A percentile compares a stretch with the other conserved stretches of the same genome.
Conservation (phyloP, 176 grass and related monocot genomes). For the Elymus sibiricus region DNA sequence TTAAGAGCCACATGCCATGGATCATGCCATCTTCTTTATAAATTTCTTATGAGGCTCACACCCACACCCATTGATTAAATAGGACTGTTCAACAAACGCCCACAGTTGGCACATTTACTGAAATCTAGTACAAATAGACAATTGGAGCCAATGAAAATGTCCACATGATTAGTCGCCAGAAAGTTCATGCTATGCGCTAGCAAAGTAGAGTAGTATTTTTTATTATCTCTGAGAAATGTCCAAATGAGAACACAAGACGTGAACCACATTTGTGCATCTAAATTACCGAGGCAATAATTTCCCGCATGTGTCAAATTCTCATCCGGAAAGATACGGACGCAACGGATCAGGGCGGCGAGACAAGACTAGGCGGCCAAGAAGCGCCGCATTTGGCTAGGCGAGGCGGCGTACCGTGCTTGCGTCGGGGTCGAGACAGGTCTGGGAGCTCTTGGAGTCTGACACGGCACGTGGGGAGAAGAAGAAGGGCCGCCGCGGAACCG, state of each 20-base stretch:
- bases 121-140: conserved; percentile 9
- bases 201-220: neutral
- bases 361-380: neutral
- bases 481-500: conserved; percentile 28
- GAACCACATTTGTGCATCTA: conserved; percentile 26
- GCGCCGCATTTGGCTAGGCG: conserved; percentile 15
- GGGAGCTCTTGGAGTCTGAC: conserved; percentile 81
- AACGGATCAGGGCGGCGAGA: conserved; percentile 9
- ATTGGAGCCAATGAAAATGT: neutral
- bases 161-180: conserved; percentile 1
- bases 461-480: conserved; percentile 68
- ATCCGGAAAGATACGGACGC: conserved; percentile 11
- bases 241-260: conserved; percentile 12
- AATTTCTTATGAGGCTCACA: neutral
- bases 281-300: neutral
- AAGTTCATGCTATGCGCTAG: neutral
- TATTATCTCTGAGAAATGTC: neutral
- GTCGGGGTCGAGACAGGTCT: conserved; percentile 98
- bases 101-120: conserved; percentile 11
- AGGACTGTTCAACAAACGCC: neutral
- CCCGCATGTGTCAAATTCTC: conserved; percentile 12
- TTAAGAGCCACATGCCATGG: neutral
- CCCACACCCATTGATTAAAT: neutral
- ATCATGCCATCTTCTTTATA: conserved; percentile 2
- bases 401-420: conserved; percentile 64